Evolutionary conservation across 2,329 filamentous ascomycete species (phyloP).

Genomic region (Reticulascus tulasneorum): DNA sequence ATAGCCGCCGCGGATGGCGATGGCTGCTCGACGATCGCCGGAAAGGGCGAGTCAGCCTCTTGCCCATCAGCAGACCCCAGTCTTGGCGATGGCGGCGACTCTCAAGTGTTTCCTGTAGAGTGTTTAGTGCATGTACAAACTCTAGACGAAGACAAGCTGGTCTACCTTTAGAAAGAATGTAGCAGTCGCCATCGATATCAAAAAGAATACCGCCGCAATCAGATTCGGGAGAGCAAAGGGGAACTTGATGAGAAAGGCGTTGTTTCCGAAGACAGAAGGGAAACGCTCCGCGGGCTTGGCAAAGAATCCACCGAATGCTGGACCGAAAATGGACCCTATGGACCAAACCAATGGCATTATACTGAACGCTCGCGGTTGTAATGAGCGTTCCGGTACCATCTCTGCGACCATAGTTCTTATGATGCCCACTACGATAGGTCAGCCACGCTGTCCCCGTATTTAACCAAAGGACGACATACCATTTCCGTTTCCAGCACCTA

Average conservation of each 20-base stretch:
- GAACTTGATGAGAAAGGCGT: slow-evolving; percentile 66
- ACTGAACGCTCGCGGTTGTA: slow-evolving; percentile 86
- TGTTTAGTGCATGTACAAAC: slow-evolving; percentile 2
- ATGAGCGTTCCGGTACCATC: slow-evolving; percentile 79
- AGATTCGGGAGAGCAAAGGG: slow-evolving; percentile 86
- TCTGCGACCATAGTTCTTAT: slow-evolving; percentile 90
- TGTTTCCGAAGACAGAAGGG: slow-evolving; percentile 65
- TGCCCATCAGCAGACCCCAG: slow-evolving; percentile 71
- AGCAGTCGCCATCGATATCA: slow-evolving; percentile 70
- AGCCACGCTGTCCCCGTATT: neutral
- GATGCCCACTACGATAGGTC: slow-evolving; percentile 64
- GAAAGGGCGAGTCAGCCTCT: slow-evolving; percentile 50
- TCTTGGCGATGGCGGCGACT: slow-evolving; percentile 65
- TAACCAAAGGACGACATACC: slow-evolving; percentile 34
- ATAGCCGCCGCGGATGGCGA: slow-evolving; percentile 35
- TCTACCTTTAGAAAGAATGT: slow-evolving; percentile 75
- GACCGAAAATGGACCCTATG: slow-evolving; percentile 82
- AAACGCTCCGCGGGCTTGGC: slow-evolving; percentile 75
- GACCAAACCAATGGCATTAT: slow-evolving; percentile 92
- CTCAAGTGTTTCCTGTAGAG: slow-evolving; percentile 76
- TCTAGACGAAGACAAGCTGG: slow-evolving; percentile 23
- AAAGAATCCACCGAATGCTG: slow-evolving; percentile 81
- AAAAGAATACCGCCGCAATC: slow-evolving; percentile 70
- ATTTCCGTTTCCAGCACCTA: slow-evolving; percentile 84
- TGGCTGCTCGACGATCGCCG: slow-evolving; percentile 19